Evolutionary conservation across 345 rosid genomes (phyloP).

Genomic region (Linum tenue): DNA sequence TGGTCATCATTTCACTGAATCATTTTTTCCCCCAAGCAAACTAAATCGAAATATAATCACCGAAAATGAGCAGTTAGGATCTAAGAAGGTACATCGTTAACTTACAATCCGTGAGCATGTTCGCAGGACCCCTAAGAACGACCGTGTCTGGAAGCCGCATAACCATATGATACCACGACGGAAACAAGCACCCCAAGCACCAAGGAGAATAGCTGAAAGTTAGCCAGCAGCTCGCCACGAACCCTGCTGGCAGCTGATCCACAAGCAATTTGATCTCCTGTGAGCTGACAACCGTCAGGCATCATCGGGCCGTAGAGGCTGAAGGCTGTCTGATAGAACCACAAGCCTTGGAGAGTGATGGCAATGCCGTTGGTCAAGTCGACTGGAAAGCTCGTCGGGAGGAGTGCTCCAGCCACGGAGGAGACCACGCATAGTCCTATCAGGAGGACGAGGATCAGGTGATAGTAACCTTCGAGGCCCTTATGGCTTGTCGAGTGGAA

Average conservation of each 20-base stretch:
- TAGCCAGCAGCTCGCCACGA: slow-evolving; percentile 79
- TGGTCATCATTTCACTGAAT: no score
- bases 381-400: slow-evolving; percentile 68
- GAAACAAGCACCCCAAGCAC: slow-evolving; percentile 53
- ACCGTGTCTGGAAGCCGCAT: slow-evolving; percentile 52
- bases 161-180: slow-evolving; percentile 47
- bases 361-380: slow-evolving; percentile 69
- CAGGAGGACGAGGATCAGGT: slow-evolving; percentile 77
- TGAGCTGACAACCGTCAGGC: slow-evolving; percentile 69
- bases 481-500: slow-evolving; percentile 92
- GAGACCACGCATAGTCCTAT: slow-evolving; percentile 62
- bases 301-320: slow-evolving; percentile 89
- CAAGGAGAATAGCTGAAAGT: slow-evolving; percentile 65
- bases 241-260: slow-evolving; percentile 40
- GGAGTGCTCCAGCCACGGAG: slow-evolving; percentile 58
- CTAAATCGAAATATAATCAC: no score
- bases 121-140: not conserved
- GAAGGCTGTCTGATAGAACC: slow-evolving; percentile 98
- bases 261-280: slow-evolving; percentile 37
- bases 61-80: no score
- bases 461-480: slow-evolving; percentile 95
- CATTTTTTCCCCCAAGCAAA: no score
- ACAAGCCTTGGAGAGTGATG: slow-evolving; percentile 85
- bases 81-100: no score
- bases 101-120: no score